Percentiles rank a stretch among this genome's conserved stretches.
phyloP scores from a whole-genome alignment of 2,329 filamentous ascomycete genomes.

The Davidsoniella virescens region DNA sequence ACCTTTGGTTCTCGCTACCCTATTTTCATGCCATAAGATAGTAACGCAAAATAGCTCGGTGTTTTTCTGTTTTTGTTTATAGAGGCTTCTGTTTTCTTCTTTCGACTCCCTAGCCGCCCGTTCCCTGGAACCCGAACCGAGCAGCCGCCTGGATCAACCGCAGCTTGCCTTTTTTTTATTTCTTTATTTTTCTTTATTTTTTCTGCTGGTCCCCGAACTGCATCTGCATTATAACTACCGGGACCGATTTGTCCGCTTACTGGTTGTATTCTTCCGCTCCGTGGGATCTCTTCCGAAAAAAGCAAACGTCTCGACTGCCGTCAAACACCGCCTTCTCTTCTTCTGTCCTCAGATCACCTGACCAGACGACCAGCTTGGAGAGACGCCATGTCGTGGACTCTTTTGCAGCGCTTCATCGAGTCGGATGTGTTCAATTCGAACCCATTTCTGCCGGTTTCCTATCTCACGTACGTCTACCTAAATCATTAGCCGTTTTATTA shows the following conservation, averaged over 20 bases:
- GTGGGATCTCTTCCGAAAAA: too few relatives aligned
- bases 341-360: not conserved
- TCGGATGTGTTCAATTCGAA: constrained; percentile 88
- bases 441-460: constrained; percentile 75
- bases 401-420: constrained; percentile 81
- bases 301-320: not conserved
- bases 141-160: not conserved
- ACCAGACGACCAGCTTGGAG: not conserved
- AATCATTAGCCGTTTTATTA: not conserved
- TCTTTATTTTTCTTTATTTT: not conserved
- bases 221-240: too few relatives aligned
- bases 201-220: not conserved
- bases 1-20: not conserved
- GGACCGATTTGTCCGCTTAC: not conserved
- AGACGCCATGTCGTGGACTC: constrained; percentile 57
- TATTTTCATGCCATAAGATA: too few relatives aligned
- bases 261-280: too few relatives aligned
- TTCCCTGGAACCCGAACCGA: too few relatives aligned
- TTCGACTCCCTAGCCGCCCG: too few relatives aligned
- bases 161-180: not conserved
- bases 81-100: too few relatives aligned
- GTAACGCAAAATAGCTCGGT: too few relatives aligned
- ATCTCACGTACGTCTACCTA: constrained; percentile 54
- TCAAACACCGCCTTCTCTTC: not conserved
- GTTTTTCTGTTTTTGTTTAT: too few relatives aligned